Evolutionary conservation across 2,329 filamentous ascomycete species (phyloP).

Genomic region (Parastagonospora avenae): DNA sequence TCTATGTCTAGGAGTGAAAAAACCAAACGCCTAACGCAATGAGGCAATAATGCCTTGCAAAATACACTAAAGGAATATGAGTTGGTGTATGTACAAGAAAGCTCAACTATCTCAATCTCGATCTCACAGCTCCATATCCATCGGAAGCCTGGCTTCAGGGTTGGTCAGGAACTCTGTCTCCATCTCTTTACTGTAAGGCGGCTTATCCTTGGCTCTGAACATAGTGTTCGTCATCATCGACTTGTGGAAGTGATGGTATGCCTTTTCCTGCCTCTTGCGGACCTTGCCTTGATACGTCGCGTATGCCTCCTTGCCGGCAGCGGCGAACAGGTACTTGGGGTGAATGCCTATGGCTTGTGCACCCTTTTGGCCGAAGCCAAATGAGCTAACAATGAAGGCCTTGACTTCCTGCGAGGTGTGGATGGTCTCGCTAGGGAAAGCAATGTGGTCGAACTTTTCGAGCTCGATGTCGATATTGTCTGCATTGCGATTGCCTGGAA

Average conservation of each 20-base stretch:
- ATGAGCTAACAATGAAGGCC: constrained; percentile 97
- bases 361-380: constrained; percentile 99
- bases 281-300: constrained; percentile 84
- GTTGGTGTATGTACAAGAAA: not conserved
- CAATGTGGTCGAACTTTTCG: constrained; percentile 97
- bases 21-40: not conserved
- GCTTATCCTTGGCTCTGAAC: constrained; percentile 91
- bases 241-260: constrained; percentile 98
- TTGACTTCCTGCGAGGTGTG: constrained; percentile 94
- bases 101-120: not conserved
- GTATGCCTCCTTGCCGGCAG: constrained; percentile 86
- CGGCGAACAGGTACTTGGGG: constrained; percentile 92
- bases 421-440: constrained; percentile 92
- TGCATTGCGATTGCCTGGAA: constrained; percentile 96
- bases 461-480: constrained; percentile 96
- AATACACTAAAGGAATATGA: not conserved
- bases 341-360: constrained; percentile 97
- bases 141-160: constrained; percentile 81
- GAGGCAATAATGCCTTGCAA: not conserved
- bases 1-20: not conserved
- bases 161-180: constrained; percentile 90
- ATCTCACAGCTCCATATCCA: constrained; percentile 72
- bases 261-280: constrained; percentile 93
- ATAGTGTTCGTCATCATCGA: constrained; percentile 96
- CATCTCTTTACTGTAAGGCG: constrained; percentile 88